Evolutionary conservation across 1,284 basidiomycete genomes (phyloP), one percentile per base, ranked within the genome.

Genomic region (Mycena sp.): DNA sequence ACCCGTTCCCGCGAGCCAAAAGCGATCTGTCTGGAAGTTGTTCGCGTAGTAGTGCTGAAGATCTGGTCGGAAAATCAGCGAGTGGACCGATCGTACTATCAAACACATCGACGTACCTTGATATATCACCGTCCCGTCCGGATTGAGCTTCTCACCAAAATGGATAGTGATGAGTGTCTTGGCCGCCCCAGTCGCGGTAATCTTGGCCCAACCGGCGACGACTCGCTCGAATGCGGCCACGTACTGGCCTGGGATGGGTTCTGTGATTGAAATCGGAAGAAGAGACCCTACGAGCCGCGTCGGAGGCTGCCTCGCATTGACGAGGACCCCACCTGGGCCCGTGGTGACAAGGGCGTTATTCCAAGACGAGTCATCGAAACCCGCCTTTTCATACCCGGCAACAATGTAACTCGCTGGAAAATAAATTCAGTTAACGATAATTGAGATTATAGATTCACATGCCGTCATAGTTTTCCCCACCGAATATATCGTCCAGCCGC

Each of bases 401-500:
- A 70, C 68, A 4, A 61, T 54, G 38, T 65, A 71, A 49, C 71
- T 70, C n/a, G 71, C 72, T 72, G 60, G 26, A 29, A 9, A 25
- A 11, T 9, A 10, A 19, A 17, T 14, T 14, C 10, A 44, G 19
- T 44, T 4, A 26, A 23, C 17, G 32, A 26, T 11, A 6, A 26
- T 26, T 43, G 19, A 43, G 23, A 21, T 43, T 11, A 14, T 19
- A 7, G 19, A 40, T 49, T n/a, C n/a, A n/a, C 64, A 9, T 48
- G 72, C 72, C 72, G 63, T 74, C 64, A 52, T 65, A 72, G 51
- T 72, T 74, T 45, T 74, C 71, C 37, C 72, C 72, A 14, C 72
- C 72, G 54, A 72, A 74, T 6, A 74, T 58, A 60, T 74, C 71
- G 45, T 74, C 70, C 19, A 74, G 61, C 3, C 70, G 59, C 10